phyloP scores from a whole-genome alignment of 2,329 filamentous ascomycete species.

The Stagonosporopsis cucurbitacearum region DNA sequence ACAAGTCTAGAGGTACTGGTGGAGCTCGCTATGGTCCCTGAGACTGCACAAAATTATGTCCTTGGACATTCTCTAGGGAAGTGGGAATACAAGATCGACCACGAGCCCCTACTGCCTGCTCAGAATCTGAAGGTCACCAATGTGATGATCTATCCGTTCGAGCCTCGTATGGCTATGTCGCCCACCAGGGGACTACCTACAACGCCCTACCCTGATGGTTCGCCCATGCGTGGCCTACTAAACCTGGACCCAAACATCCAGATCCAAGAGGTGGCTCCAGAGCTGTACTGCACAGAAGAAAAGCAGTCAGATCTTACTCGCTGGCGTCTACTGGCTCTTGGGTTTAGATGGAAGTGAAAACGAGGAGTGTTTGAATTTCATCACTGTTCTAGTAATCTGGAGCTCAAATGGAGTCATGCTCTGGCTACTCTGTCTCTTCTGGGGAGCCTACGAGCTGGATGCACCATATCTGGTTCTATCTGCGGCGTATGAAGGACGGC shows the following conservation, averaged over 20 bases:
- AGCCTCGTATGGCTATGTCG: neutral
- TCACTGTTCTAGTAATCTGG: too few relatives aligned
- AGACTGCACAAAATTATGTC: neutral
- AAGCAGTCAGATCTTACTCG: neutral
- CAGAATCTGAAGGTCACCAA: neutral
- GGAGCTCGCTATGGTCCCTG: neutral
- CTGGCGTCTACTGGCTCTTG: neutral
- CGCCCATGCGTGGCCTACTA: neutral
- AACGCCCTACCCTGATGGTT: neutral
- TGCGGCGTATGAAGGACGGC: too few relatives aligned
- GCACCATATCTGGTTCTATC: too few relatives aligned
- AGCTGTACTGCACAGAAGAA: neutral
- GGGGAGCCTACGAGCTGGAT: too few relatives aligned
- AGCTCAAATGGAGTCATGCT: too few relatives aligned
- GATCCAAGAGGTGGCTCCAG: neutral
- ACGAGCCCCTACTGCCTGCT: neutral
- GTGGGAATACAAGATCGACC: neutral
- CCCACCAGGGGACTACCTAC: neutral
- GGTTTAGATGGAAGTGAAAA: neutral
- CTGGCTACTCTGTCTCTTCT: too few relatives aligned
- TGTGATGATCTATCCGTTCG: neutral
- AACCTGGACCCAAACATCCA: neutral
- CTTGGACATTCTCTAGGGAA: neutral
- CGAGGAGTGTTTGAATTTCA: too few relatives aligned
- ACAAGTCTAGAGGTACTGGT: neutral